Conservation (phyloP, 140 eudicot species). For the Ambrosia hybrid region DNA sequence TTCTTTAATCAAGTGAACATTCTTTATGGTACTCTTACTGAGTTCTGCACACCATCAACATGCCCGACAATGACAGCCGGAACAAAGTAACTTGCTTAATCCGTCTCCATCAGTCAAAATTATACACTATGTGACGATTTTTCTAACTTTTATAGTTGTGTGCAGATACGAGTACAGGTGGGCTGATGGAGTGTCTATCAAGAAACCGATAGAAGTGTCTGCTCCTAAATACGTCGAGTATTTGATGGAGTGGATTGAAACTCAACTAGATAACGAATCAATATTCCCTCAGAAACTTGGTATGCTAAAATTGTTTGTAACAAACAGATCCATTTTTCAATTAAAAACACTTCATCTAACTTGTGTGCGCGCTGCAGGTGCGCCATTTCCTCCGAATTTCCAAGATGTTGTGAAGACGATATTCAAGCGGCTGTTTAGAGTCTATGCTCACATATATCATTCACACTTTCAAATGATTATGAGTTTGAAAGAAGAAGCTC, state of each 20-base stretch:
- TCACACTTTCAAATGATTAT: slow-evolving; percentile 71
- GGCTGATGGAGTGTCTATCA: slow-evolving; percentile 74
- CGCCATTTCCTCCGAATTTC: slow-evolving; percentile 65
- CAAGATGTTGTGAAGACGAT: slow-evolving; percentile 70
- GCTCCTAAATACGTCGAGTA: slow-evolving; percentile 76
- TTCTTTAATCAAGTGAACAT: slow-evolving; percentile 66
- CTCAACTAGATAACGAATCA: slow-evolving; percentile 71
- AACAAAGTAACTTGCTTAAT: slow-evolving; percentile 44
- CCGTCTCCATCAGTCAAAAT: slow-evolving; percentile 11
- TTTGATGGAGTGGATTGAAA: slow-evolving; percentile 75
- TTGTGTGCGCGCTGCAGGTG: slow-evolving; percentile 32
- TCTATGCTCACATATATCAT: slow-evolving; percentile 70
- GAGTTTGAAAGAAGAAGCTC: slow-evolving; percentile 80
- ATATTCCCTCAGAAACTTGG: slow-evolving; percentile 73
- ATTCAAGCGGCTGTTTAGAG: slow-evolving; percentile 66
- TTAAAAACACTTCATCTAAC: not conserved
- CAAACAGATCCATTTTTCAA: not conserved
- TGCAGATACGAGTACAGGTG: slow-evolving; percentile 68
- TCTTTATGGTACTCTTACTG: slow-evolving; percentile 55
- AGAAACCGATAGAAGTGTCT: slow-evolving; percentile 57
- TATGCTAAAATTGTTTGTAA: slow-evolving; percentile 15
- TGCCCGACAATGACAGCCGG: slow-evolving; percentile 73
- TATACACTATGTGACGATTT: not conserved
- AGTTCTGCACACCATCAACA: slow-evolving; percentile 60
- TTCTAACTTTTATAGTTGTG: slow-evolving; percentile 12